Conservation (phyloP, 306 rosid species). For the Rosa persica region DNA sequence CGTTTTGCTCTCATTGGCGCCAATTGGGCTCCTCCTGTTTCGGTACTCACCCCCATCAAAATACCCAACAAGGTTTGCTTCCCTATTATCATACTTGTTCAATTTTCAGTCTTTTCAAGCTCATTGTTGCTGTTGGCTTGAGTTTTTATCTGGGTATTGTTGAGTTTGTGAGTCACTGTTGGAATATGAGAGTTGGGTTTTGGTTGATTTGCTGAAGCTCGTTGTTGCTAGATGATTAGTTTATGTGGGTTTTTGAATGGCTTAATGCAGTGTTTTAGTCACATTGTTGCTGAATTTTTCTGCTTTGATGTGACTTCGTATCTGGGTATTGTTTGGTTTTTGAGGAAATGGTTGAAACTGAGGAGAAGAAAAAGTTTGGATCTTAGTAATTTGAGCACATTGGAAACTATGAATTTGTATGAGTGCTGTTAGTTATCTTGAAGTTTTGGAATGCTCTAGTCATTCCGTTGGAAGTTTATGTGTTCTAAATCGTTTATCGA, state of each 20-base stretch:
- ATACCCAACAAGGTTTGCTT: conserved; percentile 29
- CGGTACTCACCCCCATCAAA: conserved; percentile 30
- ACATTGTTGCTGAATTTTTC: not conserved
- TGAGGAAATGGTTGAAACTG: not conserved
- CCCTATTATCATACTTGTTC: not conserved
- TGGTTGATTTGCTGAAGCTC: conserved; percentile 1
- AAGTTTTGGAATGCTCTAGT: not conserved
- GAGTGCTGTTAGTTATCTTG: not conserved
- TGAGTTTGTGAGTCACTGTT: not conserved
- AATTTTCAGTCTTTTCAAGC: not conserved
- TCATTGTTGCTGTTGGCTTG: not conserved
- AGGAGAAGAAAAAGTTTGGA: no score
- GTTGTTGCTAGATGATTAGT: not conserved
- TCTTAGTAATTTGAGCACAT: not conserved
- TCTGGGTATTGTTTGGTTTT: not conserved
- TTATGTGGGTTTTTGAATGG: not conserved
- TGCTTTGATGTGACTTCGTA: not conserved
- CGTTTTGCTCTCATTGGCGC: conserved; percentile 27
- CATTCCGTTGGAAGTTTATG: not conserved
- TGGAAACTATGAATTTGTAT: not conserved
- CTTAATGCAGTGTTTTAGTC: not conserved
- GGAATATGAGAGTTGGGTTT: not conserved
- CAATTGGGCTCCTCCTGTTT: conserved; percentile 31
- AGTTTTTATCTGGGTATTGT: conserved; percentile 16
- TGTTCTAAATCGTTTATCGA: not conserved